Base-by-base conservation (phyloP, 2,329 filamentous ascomycete species). In the Fusarium haematococcum region DNA sequence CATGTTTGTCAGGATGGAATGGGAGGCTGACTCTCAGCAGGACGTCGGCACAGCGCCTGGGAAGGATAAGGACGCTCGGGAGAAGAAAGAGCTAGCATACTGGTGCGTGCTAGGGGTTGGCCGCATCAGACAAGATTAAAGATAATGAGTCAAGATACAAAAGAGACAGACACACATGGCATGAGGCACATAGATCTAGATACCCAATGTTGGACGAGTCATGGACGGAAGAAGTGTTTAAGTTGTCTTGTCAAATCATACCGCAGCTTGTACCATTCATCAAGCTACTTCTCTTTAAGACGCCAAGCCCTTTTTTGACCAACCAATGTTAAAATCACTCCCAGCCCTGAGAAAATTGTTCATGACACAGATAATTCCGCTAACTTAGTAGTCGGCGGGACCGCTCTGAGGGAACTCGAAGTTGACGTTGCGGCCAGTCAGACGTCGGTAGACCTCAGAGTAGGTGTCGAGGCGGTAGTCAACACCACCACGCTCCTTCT, bases 381-480 rank as follows among this genome's bases (percentile, higher is more conserved):
- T 56, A 75, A 83, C 89, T 89, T 97, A 97, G 89, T 94, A 97
- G 85, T 98, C 95, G 80, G 91, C 82, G 83, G 89, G 86, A 83
- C 89, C 89, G 84, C 90, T 90, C 90, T 97, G 94, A 83, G 97
- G 97, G 92, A 99, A 99, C 92, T 99, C 97, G 85, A 99, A 99
- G 88, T 92, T 92, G 85, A 98, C 97, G 85, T 92, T 92, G 88
- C 97, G 97, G 88, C 97, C 97, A 76, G 97, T 99, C 85, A 99
- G 90, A 84, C 95, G 93, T 88, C 95, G 95, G 94, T 99, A 99
- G 85, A 99, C 97, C 92, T 99, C 97, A 79, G 95, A 94, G 92
- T 99, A 99, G 86, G 96, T 98, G 89, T 99, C 97, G 82, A 99
- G 94, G 86, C 97, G 92, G 94, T 98, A 98, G 91, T 99, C 97